Percentiles rank a stretch among this genome's conserved stretches.
Conservation (phyloP, 2,329 filamentous ascomycete species). For the Scedosporium dehoogii region DNA sequence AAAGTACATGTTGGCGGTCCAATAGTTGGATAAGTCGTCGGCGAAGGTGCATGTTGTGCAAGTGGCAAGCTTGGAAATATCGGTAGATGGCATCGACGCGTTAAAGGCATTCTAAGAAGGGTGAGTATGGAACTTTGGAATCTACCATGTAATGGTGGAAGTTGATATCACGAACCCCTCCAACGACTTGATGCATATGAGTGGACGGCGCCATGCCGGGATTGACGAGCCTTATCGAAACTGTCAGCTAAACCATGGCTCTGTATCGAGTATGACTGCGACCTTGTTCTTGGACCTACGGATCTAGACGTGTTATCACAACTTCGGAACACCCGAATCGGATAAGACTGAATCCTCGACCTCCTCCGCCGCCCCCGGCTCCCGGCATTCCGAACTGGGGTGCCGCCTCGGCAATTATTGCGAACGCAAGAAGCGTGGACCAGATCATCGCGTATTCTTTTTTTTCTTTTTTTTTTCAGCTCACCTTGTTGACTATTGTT, state of each 20-base stretch:
- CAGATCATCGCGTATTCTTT: neutral
- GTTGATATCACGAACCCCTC: conserved; percentile 17
- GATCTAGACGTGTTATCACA: conserved; percentile 26
- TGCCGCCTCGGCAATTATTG: neutral
- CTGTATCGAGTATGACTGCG: neutral
- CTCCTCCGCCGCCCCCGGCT: neutral
- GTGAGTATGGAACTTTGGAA: neutral
- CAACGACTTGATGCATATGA: conserved; percentile 45
- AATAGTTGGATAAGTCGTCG: conserved; percentile 23
- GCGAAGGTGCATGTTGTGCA: conserved; percentile 26
- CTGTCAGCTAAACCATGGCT: neutral
- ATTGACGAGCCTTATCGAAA: conserved; percentile 10
- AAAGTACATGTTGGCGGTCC: conserved; percentile 24
- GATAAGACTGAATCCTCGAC: conserved; percentile 4
- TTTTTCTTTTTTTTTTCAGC: too few relatives aligned
- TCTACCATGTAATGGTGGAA: neutral
- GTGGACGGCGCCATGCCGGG: conserved; percentile 31
- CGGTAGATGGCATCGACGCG: conserved; percentile 18
- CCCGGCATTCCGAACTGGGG: neutral
- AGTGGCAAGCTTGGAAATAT: conserved; percentile 20
- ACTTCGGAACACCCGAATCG: conserved; percentile 35
- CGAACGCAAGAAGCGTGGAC: neutral
- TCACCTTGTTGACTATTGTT: neutral
- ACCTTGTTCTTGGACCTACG: conserved; percentile 15
- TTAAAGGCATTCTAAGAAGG: conserved; percentile 23